A percentile compares a stretch with the other conserved stretches of the same genome.
phyloP scores from a whole-genome alignment of 129 eudicot species.

The Dittrichia graveolens region DNA sequence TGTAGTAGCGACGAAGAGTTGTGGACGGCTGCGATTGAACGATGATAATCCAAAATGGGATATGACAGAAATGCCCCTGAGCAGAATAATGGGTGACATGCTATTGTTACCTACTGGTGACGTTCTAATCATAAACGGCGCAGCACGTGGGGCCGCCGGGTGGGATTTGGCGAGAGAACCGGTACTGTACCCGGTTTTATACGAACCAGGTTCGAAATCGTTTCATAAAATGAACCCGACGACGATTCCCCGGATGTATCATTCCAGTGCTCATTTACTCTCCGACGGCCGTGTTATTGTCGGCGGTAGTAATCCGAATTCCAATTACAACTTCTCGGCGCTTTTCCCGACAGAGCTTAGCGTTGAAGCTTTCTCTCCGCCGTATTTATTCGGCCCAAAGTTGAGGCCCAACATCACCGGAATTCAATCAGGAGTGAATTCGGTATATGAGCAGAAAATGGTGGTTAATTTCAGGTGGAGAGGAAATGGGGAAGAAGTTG shows the following conservation, averaged over 20 bases:
- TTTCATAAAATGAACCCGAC: slow-evolving; percentile 45
- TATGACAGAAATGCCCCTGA: slow-evolving; percentile 68
- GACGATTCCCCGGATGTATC: slow-evolving; percentile 58
- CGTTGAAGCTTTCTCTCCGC: slow-evolving; percentile 48
- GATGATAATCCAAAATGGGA: slow-evolving; percentile 55
- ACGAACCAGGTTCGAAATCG: slow-evolving; percentile 36
- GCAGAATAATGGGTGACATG: slow-evolving; percentile 78
- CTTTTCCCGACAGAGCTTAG: slow-evolving; percentile 53
- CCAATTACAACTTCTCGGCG: slow-evolving; percentile 42
- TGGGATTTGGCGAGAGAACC: slow-evolving; percentile 62
- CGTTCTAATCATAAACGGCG: slow-evolving; percentile 70
- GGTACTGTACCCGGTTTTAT: slow-evolving; percentile 50
- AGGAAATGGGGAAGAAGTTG: slow-evolving; percentile 9
- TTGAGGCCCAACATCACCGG: slow-evolving; percentile 38
- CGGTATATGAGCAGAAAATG: slow-evolving; percentile 23
- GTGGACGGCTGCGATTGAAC: slow-evolving; percentile 56
- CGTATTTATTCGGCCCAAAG: slow-evolving; percentile 35
- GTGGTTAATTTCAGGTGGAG: slow-evolving; percentile 33
- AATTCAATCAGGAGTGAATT: slow-evolving; percentile 23
- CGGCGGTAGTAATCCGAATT: slow-evolving; percentile 59
- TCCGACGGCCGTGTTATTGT: slow-evolving; percentile 68
- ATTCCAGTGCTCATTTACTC: slow-evolving; percentile 58
- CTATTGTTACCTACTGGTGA: slow-evolving; percentile 56
- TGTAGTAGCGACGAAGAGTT: slow-evolving; percentile 42
- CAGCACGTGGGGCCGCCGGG: slow-evolving; percentile 58